Conservation (phyloP, 2,329 filamentous ascomycete species). For the Alternaria atra region DNA sequence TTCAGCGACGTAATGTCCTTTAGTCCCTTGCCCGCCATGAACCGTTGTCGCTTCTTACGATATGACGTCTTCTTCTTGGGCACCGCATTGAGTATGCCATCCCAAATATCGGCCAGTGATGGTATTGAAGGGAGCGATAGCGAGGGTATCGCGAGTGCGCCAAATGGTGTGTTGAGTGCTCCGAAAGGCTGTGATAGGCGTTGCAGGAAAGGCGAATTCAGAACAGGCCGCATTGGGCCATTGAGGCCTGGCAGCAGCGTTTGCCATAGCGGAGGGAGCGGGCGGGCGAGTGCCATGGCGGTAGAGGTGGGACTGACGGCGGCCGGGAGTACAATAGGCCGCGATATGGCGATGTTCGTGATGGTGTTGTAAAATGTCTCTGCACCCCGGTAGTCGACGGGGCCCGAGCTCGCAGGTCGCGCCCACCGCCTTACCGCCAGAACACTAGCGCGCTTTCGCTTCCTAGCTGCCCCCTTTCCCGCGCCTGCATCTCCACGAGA, state of each 20-base stretch:
- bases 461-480: constrained; percentile 53
- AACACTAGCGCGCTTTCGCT: constrained; percentile 48
- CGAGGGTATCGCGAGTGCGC: constrained; percentile 60
- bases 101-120: constrained; percentile 84
- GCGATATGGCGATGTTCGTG: constrained; percentile 17
- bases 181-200: constrained; percentile 61
- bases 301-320: constrained; percentile 6
- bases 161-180: constrained; percentile 69
- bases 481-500: constrained; percentile 48
- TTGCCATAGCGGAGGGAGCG: constrained; percentile 54
- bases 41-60: constrained; percentile 90
- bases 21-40: constrained; percentile 93
- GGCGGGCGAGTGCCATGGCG: constrained; percentile 53
- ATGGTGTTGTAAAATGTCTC: constrained; percentile 42
- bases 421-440: constrained; percentile 30
- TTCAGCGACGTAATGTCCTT: constrained; percentile 89
- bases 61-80: constrained; percentile 99
- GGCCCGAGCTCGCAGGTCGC: constrained; percentile 29
- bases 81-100: constrained; percentile 87
- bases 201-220: constrained; percentile 54
- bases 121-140: constrained; percentile 51
- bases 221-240: constrained; percentile 52
- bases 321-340: constrained; percentile 9
- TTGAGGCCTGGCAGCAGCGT: constrained; percentile 64
- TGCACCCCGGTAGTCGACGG: constrained; percentile 22